phyloP scores from a whole-genome alignment of 2,329 filamentous ascomycete species.

The Pseudogymnoascus pannorum region DNA sequence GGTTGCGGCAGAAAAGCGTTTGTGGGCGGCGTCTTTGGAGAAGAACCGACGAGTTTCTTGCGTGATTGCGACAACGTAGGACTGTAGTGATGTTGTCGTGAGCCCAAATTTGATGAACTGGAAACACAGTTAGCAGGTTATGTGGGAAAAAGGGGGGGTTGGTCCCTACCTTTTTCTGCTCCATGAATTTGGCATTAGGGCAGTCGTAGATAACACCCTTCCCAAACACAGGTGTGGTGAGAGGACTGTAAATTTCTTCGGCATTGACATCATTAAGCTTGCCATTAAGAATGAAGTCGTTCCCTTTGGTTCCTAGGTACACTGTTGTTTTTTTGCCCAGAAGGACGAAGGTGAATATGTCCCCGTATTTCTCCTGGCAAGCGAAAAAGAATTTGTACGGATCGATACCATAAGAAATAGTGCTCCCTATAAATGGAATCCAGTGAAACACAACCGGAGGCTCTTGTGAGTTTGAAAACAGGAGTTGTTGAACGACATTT shows the following conservation, averaged over 20 bases:
- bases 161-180: conserved; percentile 97
- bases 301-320: conserved; percentile 69
- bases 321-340: conserved; percentile 77
- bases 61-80: too few relatives aligned
- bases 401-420: conserved; percentile 86
- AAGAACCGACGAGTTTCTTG: too few relatives aligned
- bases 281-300: conserved; percentile 82
- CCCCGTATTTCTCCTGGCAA: conserved; percentile 63
- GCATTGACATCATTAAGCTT: conserved; percentile 80
- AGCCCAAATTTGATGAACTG: conserved; percentile 78
- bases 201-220: conserved; percentile 86
- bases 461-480: too few relatives aligned
- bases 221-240: conserved; percentile 68
- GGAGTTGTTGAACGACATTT: too few relatives aligned
- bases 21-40: too few relatives aligned
- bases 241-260: conserved; percentile 66
- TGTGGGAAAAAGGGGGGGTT: too few relatives aligned
- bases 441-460: conserved; percentile 70
- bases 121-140: too few relatives aligned
- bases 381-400: conserved; percentile 73
- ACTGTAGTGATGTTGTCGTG: too few relatives aligned
- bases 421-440: conserved; percentile 59
- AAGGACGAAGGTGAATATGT: conserved; percentile 79
- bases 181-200: conserved; percentile 86
- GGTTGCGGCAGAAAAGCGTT: too few relatives aligned